Evolutionary conservation across 2,329 filamentous ascomycete genomes (phyloP).

Genomic region (Acarospora socialis): DNA sequence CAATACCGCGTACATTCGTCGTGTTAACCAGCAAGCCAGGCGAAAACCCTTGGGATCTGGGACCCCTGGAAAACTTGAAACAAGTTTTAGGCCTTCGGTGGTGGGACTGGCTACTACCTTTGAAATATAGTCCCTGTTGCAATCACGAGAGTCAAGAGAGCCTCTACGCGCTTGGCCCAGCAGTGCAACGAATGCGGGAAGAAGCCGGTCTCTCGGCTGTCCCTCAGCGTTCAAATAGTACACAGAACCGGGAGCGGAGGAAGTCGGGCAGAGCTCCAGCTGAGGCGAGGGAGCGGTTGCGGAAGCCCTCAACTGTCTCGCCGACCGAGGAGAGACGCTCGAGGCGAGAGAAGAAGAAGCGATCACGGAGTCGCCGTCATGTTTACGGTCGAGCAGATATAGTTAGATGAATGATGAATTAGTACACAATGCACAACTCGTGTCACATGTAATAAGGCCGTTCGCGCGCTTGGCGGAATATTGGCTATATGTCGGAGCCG

Average conservation of each 20-base stretch:
- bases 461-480: too few species aligned
- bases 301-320: too few species aligned
- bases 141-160: constrained; percentile 51
- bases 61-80: constrained; percentile 54
- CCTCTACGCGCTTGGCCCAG: constrained; percentile 52
- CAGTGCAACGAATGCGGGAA: constrained; percentile 42
- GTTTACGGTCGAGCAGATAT: too few species aligned
- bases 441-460: too few species aligned
- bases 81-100: constrained; percentile 61
- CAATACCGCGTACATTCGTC: constrained; percentile 55
- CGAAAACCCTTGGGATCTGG: constrained; percentile 78
- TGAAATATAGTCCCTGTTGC: constrained; percentile 55
- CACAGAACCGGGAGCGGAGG: background rate
- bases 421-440: too few species aligned
- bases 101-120: constrained; percentile 67
- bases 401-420: too few species aligned
- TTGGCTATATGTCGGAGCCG: too few species aligned
- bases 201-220: constrained; percentile 22
- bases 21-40: constrained; percentile 59
- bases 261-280: too few species aligned
- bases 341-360: too few species aligned
- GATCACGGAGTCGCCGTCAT: too few species aligned
- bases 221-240: constrained; percentile 11
- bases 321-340: too few species aligned
- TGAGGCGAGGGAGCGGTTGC: too few species aligned